A percentile compares a stretch with the other conserved stretches of the same genome.
These are phyloP conservation scores for Basipetospora chlamydospora DNA, from an alignment of 2,329 filamentous ascomycete genomes.

Conservation along the genomic window DNA sequence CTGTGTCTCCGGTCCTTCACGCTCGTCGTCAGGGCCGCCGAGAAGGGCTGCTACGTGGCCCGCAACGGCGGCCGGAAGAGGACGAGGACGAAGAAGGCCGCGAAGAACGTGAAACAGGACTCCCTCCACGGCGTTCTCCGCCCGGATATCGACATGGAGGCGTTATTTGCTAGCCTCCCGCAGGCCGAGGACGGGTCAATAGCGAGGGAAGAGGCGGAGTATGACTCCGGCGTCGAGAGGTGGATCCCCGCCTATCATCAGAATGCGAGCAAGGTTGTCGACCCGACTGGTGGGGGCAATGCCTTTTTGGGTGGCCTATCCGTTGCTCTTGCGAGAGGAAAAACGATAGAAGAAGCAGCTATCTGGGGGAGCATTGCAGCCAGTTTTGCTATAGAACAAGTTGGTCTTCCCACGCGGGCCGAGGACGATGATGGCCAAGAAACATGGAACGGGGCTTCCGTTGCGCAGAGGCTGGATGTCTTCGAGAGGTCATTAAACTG, in stretches of 20 bases:
- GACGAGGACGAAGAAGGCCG: constrained; percentile 10
- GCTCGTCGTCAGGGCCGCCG: constrained; percentile 56
- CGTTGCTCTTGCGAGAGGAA: constrained; percentile 44
- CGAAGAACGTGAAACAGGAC: constrained; percentile 26
- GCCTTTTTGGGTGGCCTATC: constrained; percentile 58
- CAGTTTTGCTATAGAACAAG: constrained; percentile 88
- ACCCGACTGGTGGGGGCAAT: constrained; percentile 91
- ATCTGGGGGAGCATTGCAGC: constrained; percentile 70
- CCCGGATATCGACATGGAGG: constrained; percentile 48
- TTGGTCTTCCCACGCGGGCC: constrained; percentile 57
- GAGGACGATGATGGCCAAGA: constrained; percentile 30
- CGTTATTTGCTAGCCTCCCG: constrained; percentile 43
- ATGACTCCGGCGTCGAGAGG: constrained; percentile 49
- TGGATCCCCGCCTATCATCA: constrained; percentile 72
- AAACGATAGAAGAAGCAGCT: constrained; percentile 53
- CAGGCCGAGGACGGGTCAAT: constrained; percentile 37
- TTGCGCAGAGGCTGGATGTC: too few relatives aligned
- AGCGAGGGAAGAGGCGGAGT: constrained; percentile 41
- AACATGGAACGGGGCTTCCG: constrained; percentile 50
- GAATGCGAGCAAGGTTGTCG: constrained; percentile 46
- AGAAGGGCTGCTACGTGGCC: constrained; percentile 55
- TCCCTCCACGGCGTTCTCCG: constrained; percentile 36
- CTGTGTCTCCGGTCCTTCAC: constrained; percentile 52
- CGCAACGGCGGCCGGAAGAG: constrained; percentile 39
- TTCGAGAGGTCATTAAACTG: too few relatives aligned